Evolutionary conservation across 257 asterid species (phyloP).

Genomic region (Nicotiana sylvestris): DNA sequence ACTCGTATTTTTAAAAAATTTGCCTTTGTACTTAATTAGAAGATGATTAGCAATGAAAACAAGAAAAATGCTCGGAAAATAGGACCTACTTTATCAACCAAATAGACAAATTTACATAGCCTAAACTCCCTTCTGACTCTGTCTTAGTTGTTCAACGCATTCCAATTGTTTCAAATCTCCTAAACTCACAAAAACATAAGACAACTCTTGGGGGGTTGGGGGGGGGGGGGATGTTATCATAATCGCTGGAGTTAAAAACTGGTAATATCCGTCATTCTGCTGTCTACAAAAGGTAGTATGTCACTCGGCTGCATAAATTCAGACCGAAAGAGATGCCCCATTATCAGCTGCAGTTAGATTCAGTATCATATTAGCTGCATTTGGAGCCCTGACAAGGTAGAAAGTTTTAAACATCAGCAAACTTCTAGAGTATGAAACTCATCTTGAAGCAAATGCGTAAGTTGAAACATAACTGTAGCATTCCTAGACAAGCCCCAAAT

Average conservation of each 20-base stretch:
- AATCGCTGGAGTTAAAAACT: not conserved
- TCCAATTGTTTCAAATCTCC: not conserved
- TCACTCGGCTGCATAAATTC: not conserved
- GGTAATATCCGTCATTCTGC: not conserved
- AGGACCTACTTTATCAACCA: not conserved
- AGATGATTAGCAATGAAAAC: not conserved
- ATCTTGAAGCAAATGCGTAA: not conserved
- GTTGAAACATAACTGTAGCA: not conserved
- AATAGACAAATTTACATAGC: not conserved
- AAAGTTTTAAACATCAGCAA: not conserved
- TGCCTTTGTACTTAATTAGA: no score
- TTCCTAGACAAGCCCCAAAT: not conserved
- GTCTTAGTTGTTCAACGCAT: not conserved
- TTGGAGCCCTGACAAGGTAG: constrained; percentile 70
- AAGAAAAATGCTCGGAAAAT: not conserved
- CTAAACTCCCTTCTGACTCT: not conserved
- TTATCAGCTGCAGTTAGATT: constrained; percentile 72
- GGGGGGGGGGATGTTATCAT: not conserved
- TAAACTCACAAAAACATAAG: not conserved
- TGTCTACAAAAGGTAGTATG: not conserved
- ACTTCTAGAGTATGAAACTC: not conserved
- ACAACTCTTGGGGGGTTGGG: not conserved
- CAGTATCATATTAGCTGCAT: constrained; percentile 87
- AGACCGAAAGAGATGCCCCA: constrained; percentile 85
- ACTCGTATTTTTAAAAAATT: no score